Evolutionary conservation across 2,329 filamentous ascomycete genomes (phyloP).

Genomic region (Lasiodiplodia hormozganensis): DNA sequence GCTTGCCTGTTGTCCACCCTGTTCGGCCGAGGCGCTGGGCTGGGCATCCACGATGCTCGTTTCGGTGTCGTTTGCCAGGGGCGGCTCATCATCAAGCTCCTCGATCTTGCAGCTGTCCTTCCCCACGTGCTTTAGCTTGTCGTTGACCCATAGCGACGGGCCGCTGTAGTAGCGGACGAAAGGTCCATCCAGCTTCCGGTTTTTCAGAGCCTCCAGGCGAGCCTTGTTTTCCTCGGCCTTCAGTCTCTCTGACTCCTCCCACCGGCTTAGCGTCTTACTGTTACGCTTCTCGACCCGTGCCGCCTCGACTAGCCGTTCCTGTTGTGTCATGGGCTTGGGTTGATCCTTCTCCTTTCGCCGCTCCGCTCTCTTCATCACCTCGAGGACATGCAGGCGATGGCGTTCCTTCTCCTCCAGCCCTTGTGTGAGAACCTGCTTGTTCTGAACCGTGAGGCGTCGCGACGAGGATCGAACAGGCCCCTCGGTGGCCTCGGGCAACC

Average conservation of each 20-base stretch:
- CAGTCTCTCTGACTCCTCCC: constrained; percentile 91
- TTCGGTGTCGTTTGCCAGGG: background rate
- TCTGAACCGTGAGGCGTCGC: constrained; percentile 68
- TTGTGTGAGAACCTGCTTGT: constrained; percentile 64
- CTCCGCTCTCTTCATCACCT: constrained; percentile 67
- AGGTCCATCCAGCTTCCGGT: constrained; percentile 84
- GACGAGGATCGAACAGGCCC: constrained; percentile 68
- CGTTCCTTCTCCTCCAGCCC: constrained; percentile 77
- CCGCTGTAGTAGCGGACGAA: constrained; percentile 95
- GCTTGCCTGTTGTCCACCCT: background rate
- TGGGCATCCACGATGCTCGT: background rate
- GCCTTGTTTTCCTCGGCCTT: constrained; percentile 83
- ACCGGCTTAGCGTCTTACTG: constrained; percentile 86
- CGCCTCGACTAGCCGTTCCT: constrained; percentile 81
- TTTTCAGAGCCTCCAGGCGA: constrained; percentile 86
- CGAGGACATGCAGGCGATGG: constrained; percentile 73
- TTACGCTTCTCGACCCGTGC: constrained; percentile 85
- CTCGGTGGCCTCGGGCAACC: constrained; percentile 70
- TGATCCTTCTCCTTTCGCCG: constrained; percentile 73
- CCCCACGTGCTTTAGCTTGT: constrained; percentile 73
- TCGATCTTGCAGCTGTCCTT: constrained; percentile 45
- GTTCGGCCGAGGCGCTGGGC: background rate
- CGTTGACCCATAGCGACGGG: constrained; percentile 80
- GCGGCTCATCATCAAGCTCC: constrained; percentile 40
- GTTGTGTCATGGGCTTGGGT: constrained; percentile 85